Base-by-base conservation (phyloP, 805 yeast genomes). In the Metschnikowia baotianmanensis region DNA sequence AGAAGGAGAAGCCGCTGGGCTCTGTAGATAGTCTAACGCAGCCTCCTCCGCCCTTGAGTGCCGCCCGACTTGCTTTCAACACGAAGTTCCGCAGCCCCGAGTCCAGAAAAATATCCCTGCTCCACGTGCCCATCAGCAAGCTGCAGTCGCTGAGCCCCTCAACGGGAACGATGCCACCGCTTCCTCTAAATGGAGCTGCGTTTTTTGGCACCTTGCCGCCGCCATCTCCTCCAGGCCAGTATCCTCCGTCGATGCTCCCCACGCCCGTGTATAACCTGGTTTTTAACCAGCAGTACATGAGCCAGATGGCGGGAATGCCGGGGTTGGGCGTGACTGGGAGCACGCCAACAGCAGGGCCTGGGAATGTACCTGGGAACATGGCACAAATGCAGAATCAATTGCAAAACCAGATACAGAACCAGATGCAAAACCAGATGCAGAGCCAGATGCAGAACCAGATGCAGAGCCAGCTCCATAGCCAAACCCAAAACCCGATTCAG, bases 101-200 rank as follows among this genome's bases (percentile, higher is more conserved):
- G 7, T 15, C 20, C 25, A 40, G 40, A 32, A 45, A 46, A 21
- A 42, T 28, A 16, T 19, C 36, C 36, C 50, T 38, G 20, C 57
- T 69, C 34, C 73, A 72, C 13, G 42, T 64, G 29, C 69, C 69
- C 5, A 52, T 59, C 17, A 59, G 55, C 20, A 67, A 67, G 49
- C 67, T 70, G 19, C 72, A 66, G 48, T 66, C 72, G 1, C 56
- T 63, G 31, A 64, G 71, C 10, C 74, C 74, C 1, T 51, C 63
- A 5, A 58, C 63, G 40, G 65, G 71, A 3, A 58, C 69, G 6
- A 72, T 67, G 15, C 72, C 74, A 7, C 59, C 51, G 12, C 53
- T 66, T n/a, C 71, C 71, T 1, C 29, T 50, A 22, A 46, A 49
- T 32, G 41, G 39, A 11, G 38, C 41, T 38, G 47, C 42, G 24